Base-by-base conservation (phyloP, 768 basidiomycete species). In the Tricholomella constricta region DNA sequence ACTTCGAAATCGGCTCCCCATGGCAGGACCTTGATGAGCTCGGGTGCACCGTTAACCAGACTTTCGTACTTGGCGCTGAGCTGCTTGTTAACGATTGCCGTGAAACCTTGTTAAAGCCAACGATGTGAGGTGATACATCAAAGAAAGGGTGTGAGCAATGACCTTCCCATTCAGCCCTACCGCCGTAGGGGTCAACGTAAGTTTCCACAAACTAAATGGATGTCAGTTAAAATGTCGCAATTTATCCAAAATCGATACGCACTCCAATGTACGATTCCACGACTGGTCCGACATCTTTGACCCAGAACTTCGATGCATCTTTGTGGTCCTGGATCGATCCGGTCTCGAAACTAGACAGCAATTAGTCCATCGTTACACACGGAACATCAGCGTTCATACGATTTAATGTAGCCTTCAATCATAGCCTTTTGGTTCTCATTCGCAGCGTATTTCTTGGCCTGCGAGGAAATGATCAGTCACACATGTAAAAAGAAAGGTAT, bases 101-200 rank as follows among this genome's bases (percentile, higher is more conserved):
- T 91, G 66, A 94, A 94, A 26, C 89, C 89, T 90, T 57, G n/a
- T 36, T 14, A 10, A 60, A 15, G 47, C 35, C 50, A n/a, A 48
- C 45, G 50, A 22, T 59, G n/a, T 43, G 36, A 51, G 31, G 26
- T 61, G 14, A 1, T 44, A 32, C 44, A 20, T 47, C 9, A 26
- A 27, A 19, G 14, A 29, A 26, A 32, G 31, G 32, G 48, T 37
- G 23, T 22, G 41, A 37, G 49, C 60, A n/a, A n/a, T 31, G 50
- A 84, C 90, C 91, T 81, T 94, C 91, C 92, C 92, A 94, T 67
- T 94, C 93, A 0, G 93, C 93, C 45, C 93, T 83, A n/a, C 82
- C 87, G 31, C 92, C 93, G 54, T 90, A 93, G 6, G 93, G 93
- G 64, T 94, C 93, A 15, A 93, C 86, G 55, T 91, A 91, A 1